Base-by-base conservation (phyloP, 306 rosid genomes). In the Cicer arietinum region DNA sequence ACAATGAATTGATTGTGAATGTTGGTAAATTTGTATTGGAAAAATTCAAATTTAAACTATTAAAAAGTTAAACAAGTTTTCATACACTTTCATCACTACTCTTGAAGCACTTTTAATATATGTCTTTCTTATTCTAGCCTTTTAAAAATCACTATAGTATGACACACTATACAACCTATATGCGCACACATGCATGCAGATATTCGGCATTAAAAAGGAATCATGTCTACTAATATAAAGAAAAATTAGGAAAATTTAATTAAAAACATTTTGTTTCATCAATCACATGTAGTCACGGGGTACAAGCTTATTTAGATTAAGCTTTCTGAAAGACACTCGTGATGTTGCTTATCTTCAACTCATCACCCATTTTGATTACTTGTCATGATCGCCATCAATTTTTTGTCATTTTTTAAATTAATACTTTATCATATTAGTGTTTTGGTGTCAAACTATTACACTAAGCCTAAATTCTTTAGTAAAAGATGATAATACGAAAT, bases 241-340 rank as follows among this genome's bases (percentile, higher is more conserved):
- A 72, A 14, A 61, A 66, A 71, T 2, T 11, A 54, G 18, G 45
- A 51, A 30, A 30, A 30, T 0, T 30, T 18, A 35, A 56, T 13
- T 10, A 7, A 46, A 58, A 66, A 47, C n/a, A 41, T 66, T 20
- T 79, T 13, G 46, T 17, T 64, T 47, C 54, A 25, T 35, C 71
- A 77, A 20, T 47, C 41, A 16, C 67, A n/a, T 58, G 76, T 13
- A 20, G 71, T 82, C 79, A 76, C 79, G 73, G 48, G 75, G 71
- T 70, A 20, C 79, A 79, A 53, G 65, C 79, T 50, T 52, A 53
- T 7, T 73, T 53, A 73, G 82, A 73, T 61, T 77, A 73, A 67
- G 42, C 59, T 80, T 77, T 61, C 67, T 10, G 18, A 35, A 22
- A 16, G 64, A 37, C 20, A 40, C 77, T 60, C 75, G 84, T 80